Conservation (phyloP, 805 yeast genomes). For the Myxozyma vanderwaltii region DNA sequence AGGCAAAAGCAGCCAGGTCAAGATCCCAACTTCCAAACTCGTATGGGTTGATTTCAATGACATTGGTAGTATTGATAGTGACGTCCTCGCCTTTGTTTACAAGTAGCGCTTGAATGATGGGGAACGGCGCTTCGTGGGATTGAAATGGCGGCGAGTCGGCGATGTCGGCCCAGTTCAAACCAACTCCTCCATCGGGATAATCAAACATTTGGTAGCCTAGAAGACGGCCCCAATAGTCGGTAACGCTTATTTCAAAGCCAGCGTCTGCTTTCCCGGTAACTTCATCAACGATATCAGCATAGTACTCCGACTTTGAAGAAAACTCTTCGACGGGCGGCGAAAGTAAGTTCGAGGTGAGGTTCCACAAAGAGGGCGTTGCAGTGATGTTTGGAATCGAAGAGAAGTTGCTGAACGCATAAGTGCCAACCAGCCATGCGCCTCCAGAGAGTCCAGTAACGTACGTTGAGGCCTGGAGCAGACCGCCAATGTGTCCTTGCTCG, state of each 20-base stretch:
- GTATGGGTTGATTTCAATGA: conserved; percentile 54
- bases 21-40: conserved; percentile 91
- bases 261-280: conserved; percentile 57
- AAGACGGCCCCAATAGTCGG: conserved; percentile 81
- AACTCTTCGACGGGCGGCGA: conserved; percentile 54
- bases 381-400: conserved; percentile 62
- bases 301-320: conserved; percentile 51
- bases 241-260: conserved; percentile 66
- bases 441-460: conserved; percentile 80
- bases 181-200: conserved; percentile 53
- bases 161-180: conserved; percentile 59
- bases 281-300: conserved; percentile 47
- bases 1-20: conserved; percentile 64
- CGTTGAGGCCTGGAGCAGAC: conserved; percentile 66
- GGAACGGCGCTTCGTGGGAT: conserved; percentile 69
- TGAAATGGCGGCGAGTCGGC: conserved; percentile 62
- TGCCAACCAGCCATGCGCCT: conserved; percentile 77
- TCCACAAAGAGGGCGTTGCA: conserved; percentile 58
- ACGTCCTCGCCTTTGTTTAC: conserved; percentile 50
- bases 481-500: conserved; percentile 60
- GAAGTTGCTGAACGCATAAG: conserved; percentile 68
- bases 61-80: conserved; percentile 66
- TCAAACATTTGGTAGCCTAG: conserved; percentile 73
- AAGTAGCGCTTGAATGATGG: conserved; percentile 57
- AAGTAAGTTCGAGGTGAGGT: conserved; percentile 57